Evolutionary conservation across 805 yeast species (phyloP).

Genomic region (Candida insectalens): DNA sequence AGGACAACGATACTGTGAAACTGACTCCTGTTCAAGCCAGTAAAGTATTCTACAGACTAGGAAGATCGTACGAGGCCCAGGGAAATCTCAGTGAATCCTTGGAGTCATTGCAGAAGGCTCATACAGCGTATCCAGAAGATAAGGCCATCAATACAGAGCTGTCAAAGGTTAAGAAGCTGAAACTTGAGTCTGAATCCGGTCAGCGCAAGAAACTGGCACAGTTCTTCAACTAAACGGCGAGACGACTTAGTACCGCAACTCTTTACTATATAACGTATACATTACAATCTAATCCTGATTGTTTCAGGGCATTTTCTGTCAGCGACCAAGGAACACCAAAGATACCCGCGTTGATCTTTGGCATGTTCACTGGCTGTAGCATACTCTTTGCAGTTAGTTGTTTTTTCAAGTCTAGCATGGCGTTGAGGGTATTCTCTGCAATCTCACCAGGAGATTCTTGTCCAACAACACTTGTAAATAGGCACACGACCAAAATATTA

Average conservation of each 20-base stretch:
- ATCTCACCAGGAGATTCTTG: slow-evolving; percentile 38
- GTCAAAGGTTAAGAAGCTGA: slow-evolving; percentile 27
- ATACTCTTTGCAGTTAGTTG: slow-evolving; percentile 26
- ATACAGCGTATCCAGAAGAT: slow-evolving; percentile 36
- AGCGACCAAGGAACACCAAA: slow-evolving; percentile 72
- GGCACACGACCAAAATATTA: slow-evolving; percentile 42
- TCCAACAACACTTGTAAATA: slow-evolving; percentile 61
- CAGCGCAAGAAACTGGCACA: slow-evolving; percentile 51
- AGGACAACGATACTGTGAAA: slow-evolving; percentile 12
- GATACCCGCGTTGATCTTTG: slow-evolving; percentile 72
- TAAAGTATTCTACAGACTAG: slow-evolving; percentile 20
- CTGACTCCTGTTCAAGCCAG: slow-evolving; percentile 16
- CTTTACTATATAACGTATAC: slow-evolving; percentile 40
- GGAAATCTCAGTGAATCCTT: slow-evolving; percentile 43
- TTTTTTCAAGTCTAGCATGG: slow-evolving; percentile 35
- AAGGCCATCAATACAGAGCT: slow-evolving; percentile 36
- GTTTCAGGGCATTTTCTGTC: slow-evolving; percentile 44
- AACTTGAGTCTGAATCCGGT: slow-evolving; percentile 34
- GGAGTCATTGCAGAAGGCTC: slow-evolving; percentile 34
- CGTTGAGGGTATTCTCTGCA: slow-evolving; percentile 36
- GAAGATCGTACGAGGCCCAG: slow-evolving; percentile 25
- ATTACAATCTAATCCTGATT: slow-evolving; percentile 25
- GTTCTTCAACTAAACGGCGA: slow-evolving; percentile 32
- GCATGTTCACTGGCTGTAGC: slow-evolving; percentile 48
- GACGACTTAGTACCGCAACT: no score